Evolutionary conservation across 805 yeast genomes (phyloP).

Genomic region (Saturnispora quitensis): DNA sequence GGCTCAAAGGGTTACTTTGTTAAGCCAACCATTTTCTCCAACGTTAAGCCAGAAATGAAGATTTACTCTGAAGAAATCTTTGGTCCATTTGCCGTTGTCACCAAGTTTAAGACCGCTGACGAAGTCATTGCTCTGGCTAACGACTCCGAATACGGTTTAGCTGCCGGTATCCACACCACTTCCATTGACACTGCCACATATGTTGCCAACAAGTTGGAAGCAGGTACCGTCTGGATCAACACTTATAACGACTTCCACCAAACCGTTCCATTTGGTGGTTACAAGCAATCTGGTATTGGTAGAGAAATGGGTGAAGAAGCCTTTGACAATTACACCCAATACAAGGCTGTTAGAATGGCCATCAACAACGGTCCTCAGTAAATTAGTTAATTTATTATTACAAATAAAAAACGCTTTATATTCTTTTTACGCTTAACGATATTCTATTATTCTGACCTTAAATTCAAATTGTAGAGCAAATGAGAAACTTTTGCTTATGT

Average conservation of each 20-base stretch:
- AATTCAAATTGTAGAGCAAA: neutral
- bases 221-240: slow-evolving; percentile 77
- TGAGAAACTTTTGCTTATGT: no score
- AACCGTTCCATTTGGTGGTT: slow-evolving; percentile 76
- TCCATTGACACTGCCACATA: slow-evolving; percentile 51
- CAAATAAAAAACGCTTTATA: neutral
- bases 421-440: slow-evolving; percentile 1
- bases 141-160: slow-evolving; percentile 66
- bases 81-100: slow-evolving; percentile 68
- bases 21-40: slow-evolving; percentile 66
- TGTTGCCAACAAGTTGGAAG: slow-evolving; percentile 55
- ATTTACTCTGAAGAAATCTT: slow-evolving; percentile 69
- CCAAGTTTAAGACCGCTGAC: slow-evolving; percentile 59
- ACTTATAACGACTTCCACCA: slow-evolving; percentile 72
- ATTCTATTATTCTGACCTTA: neutral
- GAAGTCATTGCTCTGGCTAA: slow-evolving; percentile 62
- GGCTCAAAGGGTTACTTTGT: slow-evolving; percentile 64
- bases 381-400: neutral
- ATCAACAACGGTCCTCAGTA: slow-evolving; percentile 19
- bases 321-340: slow-evolving; percentile 55
- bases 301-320: slow-evolving; percentile 82
- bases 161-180: slow-evolving; percentile 71
- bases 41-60: slow-evolving; percentile 52
- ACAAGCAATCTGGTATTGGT: slow-evolving; percentile 73
- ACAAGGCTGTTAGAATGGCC: slow-evolving; percentile 52